Evolutionary conservation across 768 basidiomycete genomes (phyloP).

Genomic region (Phanerochaete carnosa): DNA sequence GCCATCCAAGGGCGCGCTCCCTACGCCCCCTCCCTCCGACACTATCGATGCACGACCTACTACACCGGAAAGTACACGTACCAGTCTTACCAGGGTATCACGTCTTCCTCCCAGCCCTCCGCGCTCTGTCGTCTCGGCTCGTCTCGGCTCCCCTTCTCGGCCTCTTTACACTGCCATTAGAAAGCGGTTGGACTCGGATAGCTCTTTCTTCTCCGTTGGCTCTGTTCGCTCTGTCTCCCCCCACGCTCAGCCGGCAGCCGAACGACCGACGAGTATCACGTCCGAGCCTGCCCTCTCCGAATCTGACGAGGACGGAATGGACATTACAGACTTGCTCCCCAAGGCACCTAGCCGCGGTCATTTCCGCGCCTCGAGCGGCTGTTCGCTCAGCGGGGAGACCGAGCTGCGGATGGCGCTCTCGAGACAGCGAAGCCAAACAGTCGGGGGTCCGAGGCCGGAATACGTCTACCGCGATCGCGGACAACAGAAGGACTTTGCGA

Average conservation of each 20-base stretch:
- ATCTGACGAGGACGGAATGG: constrained; percentile 3
- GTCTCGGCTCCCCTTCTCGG: constrained; percentile 20
- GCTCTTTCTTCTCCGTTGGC: neutral
- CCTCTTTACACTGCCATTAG: constrained; percentile 28
- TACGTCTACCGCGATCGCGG: constrained; percentile 11
- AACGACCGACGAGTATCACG: neutral
- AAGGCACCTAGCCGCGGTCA: constrained; percentile 1
- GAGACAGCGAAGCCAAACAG: constrained; percentile 15
- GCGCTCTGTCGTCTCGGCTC: neutral
- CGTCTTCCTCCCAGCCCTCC: neutral
- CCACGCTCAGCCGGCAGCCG: constrained; percentile 2
- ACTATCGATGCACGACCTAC: neutral
- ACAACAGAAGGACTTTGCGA: constrained; percentile 7
- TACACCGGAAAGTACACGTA: neutral
- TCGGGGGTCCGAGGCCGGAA: constrained; percentile 12
- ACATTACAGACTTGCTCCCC: constrained; percentile 1
- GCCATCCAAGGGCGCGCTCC: neutral
- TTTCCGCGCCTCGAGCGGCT: constrained; percentile 15
- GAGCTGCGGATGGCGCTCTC: constrained; percentile 27
- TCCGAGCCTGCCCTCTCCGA: neutral
- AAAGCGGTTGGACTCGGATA: constrained; percentile 3
- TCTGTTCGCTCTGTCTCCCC: constrained; percentile 5
- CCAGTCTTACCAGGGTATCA: neutral
- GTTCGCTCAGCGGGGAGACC: constrained; percentile 26
- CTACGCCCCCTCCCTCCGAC: neutral